phyloP scores from a whole-genome alignment of 2,329 filamentous ascomycete genomes.

The Xylariaceae sp. region DNA sequence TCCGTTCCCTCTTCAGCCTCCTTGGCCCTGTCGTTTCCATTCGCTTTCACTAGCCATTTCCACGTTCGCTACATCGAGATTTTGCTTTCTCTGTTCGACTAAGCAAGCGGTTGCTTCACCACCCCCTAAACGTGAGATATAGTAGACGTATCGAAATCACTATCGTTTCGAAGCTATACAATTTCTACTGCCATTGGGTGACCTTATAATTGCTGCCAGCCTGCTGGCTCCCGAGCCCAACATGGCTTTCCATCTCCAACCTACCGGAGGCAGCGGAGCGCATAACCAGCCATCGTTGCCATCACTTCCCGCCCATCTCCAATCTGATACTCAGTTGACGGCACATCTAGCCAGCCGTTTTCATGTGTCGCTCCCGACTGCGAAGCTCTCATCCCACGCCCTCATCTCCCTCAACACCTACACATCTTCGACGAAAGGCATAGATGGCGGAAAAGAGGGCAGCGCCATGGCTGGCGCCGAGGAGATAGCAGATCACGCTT shows the following conservation, averaged over 20 bases:
- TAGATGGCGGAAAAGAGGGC: conserved; percentile 86
- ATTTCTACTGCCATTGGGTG: conserved; percentile 9
- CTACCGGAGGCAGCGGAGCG: conserved; percentile 49
- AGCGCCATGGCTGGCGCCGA: conserved; percentile 91
- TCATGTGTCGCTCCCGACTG: conserved; percentile 84
- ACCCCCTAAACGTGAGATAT: too few relatives aligned
- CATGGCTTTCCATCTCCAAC: conserved; percentile 59
- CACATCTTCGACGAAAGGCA: conserved; percentile 79
- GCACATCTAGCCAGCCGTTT: conserved; percentile 84
- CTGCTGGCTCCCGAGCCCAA: conserved; percentile 27
- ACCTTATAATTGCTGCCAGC: conserved; percentile 17
- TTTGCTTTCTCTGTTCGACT: conserved; percentile 10
- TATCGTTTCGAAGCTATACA: too few relatives aligned
- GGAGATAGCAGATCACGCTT: conserved; percentile 83
- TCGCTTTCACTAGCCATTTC: conserved; percentile 16
- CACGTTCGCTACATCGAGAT: conserved; percentile 25
- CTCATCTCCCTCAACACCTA: conserved; percentile 94
- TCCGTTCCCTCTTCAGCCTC: conserved; percentile 15
- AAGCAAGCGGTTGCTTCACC: not conserved
- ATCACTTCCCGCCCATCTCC: conserved; percentile 76
- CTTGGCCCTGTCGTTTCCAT: conserved; percentile 16
- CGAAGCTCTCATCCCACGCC: conserved; percentile 84
- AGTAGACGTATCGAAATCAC: too few relatives aligned
- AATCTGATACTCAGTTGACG: conserved; percentile 74
- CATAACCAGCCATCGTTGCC: conserved; percentile 85